Conservation (phyloP, 139 green algal genomes). For the Marvania coccoides region DNA sequence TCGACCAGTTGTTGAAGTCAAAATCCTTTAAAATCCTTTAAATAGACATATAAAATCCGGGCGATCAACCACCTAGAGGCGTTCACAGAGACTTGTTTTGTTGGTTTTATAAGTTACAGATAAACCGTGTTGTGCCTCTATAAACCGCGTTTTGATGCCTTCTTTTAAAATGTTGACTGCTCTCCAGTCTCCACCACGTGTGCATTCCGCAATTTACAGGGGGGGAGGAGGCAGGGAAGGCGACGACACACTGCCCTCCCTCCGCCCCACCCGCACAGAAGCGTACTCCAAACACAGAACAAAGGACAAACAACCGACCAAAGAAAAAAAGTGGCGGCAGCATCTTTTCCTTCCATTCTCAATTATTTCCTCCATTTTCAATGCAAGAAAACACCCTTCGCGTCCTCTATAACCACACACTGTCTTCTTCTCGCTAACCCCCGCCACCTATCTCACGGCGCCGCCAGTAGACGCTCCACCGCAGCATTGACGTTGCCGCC, state of each 20-base stretch:
- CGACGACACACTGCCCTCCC: too few species aligned
- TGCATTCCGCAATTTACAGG: too few species aligned
- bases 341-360: not conserved
- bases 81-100: too few species aligned
- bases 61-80: too few species aligned
- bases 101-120: too few species aligned
- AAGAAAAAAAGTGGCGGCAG: not conserved
- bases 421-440: too few species aligned
- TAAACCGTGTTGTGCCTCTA: not conserved
- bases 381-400: not conserved
- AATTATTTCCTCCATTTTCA: not conserved
- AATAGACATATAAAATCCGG: not conserved
- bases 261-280: not conserved
- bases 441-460: constrained; percentile 9
- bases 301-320: not conserved
- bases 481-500: constrained; percentile 85
- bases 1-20: not conserved
- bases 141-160: not conserved
- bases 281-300: not conserved
- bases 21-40: not conserved
- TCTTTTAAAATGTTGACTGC: too few species aligned
- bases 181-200: too few species aligned
- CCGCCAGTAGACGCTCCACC: constrained; percentile 72
- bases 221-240: too few species aligned
- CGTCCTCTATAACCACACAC: not conserved